Evolutionary conservation across 208 protist species (phyloP), one percentile per base, ranked within the genome.

Genomic region (Tritrichomonas foetus): DNA sequence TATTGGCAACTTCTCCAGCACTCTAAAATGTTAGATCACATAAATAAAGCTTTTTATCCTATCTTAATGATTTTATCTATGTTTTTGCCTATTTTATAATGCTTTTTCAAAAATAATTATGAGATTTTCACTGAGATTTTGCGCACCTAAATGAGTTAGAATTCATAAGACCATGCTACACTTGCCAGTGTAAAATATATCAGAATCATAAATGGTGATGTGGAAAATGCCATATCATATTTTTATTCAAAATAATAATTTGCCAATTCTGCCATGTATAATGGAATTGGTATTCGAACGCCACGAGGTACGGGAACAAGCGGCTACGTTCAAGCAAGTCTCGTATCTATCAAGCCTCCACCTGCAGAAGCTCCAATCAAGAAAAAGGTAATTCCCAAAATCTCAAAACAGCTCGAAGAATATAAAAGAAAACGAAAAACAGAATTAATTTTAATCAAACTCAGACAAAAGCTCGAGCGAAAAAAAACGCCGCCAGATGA

Each of bases 231-330:
- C n/a, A n/a, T n/a, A n/a, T n/a, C n/a, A n/a, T n/a, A n/a, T n/a
- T n/a, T n/a, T n/a, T n/a, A n/a, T n/a, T n/a, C n/a, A n/a, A n/a
- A n/a, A n/a, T n/a, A n/a, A n/a, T n/a, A n/a, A n/a, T n/a, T n/a
- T n/a, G n/a, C n/a, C n/a, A n/a, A n/a, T n/a, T n/a, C n/a, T n/a
- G n/a, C n/a, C n/a, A 89, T 89, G 78, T 89, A 61, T 57, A 89
- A 89, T 89, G 78, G 78, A 44, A 27, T 89, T 57, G 78, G 78
- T 39, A 47, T 89, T 89, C 25, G 5, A 57, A 89, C 78, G 11
- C 78, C 78, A 89, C 33, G 78, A 57, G 78, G 78, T 16, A 89
- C 78, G 39, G 78, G 78, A 57, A 57, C 78, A 89, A 89, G 78
- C 57, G 78, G 78, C 47, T 47, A 89, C 27, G 16, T 89, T 33